Base-by-base conservation (phyloP, 1,284 basidiomycete species). In the Microbotryum violaceum region DNA sequence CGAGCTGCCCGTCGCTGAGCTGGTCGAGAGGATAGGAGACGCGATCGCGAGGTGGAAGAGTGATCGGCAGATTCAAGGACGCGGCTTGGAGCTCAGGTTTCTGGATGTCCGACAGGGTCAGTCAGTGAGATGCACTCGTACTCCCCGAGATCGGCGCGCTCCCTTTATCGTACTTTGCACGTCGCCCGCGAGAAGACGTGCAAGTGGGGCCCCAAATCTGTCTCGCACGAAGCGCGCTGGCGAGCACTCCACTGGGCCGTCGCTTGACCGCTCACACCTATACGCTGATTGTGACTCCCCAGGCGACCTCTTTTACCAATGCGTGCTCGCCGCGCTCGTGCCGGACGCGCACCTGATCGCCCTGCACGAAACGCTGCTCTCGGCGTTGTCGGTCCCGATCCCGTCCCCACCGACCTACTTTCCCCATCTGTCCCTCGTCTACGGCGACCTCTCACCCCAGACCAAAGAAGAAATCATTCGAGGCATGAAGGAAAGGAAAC, bases 401-500 rank as follows among this genome's bases (percentile, higher is more conserved):
- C 57, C 57, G 10, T 54, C 45, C 4, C 51, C 60, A n/a, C 42
- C 44, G 6, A 49, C 56, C 14, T 69, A 65, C 59, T 69, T 67
- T 54, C 68, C 68, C 9, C 68, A 69, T 59, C 50, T 67, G 21
- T 63, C 60, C 42, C 62, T 69, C 47, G 59, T 69, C 16, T 69
- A 69, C 48, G 68, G 63, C 20, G 66, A 69, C 29, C 46, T 67
- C 4, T 18, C 56, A 0, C 20, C 18, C 21, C 21, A 52, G 23
- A 56, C 50, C 16, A 67, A 61, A 53, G 27, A 51, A 2, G 20
- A 29, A 0, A 63, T 69, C 55, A 60, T 69, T 16, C 42, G 50
- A 20, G 58, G 52, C 5, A 42, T 69, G 50, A 29, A 58, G 37
- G 49, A 25, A 9, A 49, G 42, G 3, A 50, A 44, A 49, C 54